A percentile compares a stretch with the other conserved stretches of the same genome.
Conservation (phyloP, 352 stramenopile genomes). For the Albugo laibachii region DNA sequence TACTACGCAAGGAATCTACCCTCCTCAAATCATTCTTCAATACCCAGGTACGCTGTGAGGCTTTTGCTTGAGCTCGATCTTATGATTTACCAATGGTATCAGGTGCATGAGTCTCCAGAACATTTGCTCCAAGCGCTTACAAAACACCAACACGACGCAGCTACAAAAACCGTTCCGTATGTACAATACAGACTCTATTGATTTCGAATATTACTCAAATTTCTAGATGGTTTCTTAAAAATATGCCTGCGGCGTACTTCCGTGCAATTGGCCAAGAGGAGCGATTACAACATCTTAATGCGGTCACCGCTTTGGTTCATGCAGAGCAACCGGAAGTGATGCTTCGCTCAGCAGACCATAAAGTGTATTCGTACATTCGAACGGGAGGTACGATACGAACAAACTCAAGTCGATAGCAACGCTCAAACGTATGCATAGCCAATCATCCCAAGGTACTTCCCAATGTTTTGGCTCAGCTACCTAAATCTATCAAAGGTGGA, state of each 20-base stretch:
- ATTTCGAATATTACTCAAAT: not conserved
- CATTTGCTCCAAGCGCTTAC: constrained; percentile 35
- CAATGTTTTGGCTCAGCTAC: constrained; percentile 49
- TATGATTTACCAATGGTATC: too few species aligned
- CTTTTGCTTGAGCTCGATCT: too few species aligned
- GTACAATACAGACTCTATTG: constrained; percentile 1
- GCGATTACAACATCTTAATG: constrained; percentile 71
- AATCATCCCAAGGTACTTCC: constrained; percentile 57
- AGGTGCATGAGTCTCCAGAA: constrained; percentile 7
- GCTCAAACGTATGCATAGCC: constrained; percentile 12
- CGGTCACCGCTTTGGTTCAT: constrained; percentile 61
- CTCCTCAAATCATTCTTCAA: too few species aligned
- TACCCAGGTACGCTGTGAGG: too few species aligned
- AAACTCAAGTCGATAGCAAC: not conserved
- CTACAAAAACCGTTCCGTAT: constrained; percentile 44
- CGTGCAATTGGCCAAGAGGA: constrained; percentile 67
- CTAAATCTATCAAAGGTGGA: constrained; percentile 28
- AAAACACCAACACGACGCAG: constrained; percentile 45
- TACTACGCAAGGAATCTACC: too few species aligned
- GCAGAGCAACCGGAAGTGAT: constrained; percentile 63
- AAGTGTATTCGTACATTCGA: constrained; percentile 68
- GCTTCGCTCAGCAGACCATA: constrained; percentile 54
- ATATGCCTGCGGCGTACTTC: constrained; percentile 83
- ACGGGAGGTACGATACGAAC: constrained; percentile 17
- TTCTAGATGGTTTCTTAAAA: constrained; percentile 61